A percentile compares a stretch with the other conserved stretches of the same genome.
phyloP scores from a whole-genome alignment of 2,329 filamentous ascomycete species.

The Coniochaeta prunicola region DNA sequence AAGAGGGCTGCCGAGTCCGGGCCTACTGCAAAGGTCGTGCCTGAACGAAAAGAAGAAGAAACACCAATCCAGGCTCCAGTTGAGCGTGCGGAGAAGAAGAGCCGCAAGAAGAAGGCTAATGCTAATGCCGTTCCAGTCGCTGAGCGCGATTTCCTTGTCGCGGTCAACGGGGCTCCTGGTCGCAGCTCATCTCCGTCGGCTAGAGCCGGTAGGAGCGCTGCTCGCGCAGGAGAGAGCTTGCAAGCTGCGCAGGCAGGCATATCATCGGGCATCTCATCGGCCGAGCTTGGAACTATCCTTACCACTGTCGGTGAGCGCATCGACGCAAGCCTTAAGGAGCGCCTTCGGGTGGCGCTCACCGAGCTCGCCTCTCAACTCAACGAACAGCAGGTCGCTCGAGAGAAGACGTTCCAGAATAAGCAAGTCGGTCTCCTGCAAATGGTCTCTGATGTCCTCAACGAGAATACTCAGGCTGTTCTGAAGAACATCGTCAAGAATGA shows the following conservation, averaged over 20 bases:
- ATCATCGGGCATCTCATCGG: constrained; percentile 28
- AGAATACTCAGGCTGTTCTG: constrained; percentile 64
- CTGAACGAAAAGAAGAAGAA: constrained; percentile 42
- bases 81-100: constrained; percentile 57
- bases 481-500: constrained; percentile 68
- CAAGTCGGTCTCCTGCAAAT: constrained; percentile 54
- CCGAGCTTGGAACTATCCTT: constrained; percentile 47
- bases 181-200: constrained; percentile 27
- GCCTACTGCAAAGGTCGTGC: constrained; percentile 27
- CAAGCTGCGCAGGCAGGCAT: too few relatives aligned
- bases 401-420: constrained; percentile 42
- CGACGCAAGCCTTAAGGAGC: constrained; percentile 35
- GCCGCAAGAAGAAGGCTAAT: constrained; percentile 62
- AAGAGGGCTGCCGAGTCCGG: constrained; percentile 22
- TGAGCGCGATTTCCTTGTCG: constrained; percentile 24
- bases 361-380: constrained; percentile 55
- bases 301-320: constrained; percentile 45
- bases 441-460: constrained; percentile 53
- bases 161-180: constrained; percentile 4
- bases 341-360: constrained; percentile 42
- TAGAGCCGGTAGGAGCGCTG: constrained; percentile 15
- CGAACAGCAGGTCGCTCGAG: constrained; percentile 32
- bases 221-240: constrained; percentile 18
- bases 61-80: constrained; percentile 23
- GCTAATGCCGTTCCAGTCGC: constrained; percentile 27